Evolutionary conservation across 2,329 filamentous ascomycete species (phyloP).

Genomic region (Diaporthe eres): DNA sequence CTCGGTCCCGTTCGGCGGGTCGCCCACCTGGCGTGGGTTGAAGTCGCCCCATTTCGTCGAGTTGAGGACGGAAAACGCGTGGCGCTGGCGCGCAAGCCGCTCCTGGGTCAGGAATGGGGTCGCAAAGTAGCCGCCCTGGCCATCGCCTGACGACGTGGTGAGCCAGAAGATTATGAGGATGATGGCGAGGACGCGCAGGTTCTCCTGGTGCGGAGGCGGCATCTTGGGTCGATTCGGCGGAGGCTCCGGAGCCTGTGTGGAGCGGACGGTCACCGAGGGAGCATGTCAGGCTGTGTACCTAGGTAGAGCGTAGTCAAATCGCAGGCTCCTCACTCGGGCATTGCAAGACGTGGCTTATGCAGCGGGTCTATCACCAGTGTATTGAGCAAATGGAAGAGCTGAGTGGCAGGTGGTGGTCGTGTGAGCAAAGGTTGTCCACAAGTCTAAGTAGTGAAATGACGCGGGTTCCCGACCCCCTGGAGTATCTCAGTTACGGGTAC

Average conservation of each 20-base stretch:
- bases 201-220: constrained; percentile 62
- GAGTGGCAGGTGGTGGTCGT: not conserved
- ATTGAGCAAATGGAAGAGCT: not conserved
- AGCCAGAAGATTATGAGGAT: constrained; percentile 62
- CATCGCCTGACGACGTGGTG: constrained; percentile 57
- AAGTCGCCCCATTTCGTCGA: constrained; percentile 73
- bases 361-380: not conserved
- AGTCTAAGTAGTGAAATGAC: not conserved
- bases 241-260: constrained; percentile 34
- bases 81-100: constrained; percentile 66
- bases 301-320: no score
- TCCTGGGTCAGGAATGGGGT: constrained; percentile 59
- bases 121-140: constrained; percentile 57
- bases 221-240: constrained; percentile 53
- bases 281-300: constrained; percentile 29
- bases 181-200: constrained; percentile 58
- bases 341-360: not conserved
- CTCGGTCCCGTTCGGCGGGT: constrained; percentile 48
- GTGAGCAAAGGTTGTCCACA: not conserved
- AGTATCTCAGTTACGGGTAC: not conserved
- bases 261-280: constrained; percentile 31
- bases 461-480: not conserved
- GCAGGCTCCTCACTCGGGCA: not conserved
- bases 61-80: constrained; percentile 68
- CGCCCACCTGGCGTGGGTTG: constrained; percentile 55